Evolutionary conservation across 2,329 filamentous ascomycete species (phyloP), one percentile per base, ranked within the genome.

Genomic region (Cladophialophora psammophila): DNA sequence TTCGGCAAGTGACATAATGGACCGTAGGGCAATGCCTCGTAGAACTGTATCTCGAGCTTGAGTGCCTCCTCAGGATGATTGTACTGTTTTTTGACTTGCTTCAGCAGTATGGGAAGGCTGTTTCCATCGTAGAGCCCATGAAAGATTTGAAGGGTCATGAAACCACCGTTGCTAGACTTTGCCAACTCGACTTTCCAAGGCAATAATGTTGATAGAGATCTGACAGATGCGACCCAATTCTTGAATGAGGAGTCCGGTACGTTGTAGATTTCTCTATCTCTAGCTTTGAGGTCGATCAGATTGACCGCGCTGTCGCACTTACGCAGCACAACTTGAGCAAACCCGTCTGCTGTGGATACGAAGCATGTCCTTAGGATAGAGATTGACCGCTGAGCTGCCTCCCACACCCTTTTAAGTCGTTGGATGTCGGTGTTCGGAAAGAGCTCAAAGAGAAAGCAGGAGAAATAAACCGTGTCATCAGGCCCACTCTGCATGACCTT

Each of bases 121-220:
- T 86, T 90, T 1, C 93, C 94, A 77, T 97, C 94, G 72, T 97
- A 97, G 0, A 97, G 77, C 0, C 87, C 93, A 75, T 97, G 94
- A 78, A 97, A 96, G 0, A 96, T 88, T 54, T 90, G 85, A 2
- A 96, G 73, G 2, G 83, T 78, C 36, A 96, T 78, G 45, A 62
- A 64, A 69, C 6, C 73, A 74, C 13, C 69, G 70, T 1, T 69
- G 63, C 5, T 75, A 69, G 9, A 75, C 74, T 32, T 71, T 5
- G 75, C 65, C 6, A 79, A 57, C 15, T 75, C 73, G 18, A 78
- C 71, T 62, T 76, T 74, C 78, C 77, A 81, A 13, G 78, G 72
- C 31, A 71, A 69, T 4, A 70, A 68, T 45, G 63, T 72, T 3
- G 48, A 60, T 3, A 85, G 78, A 1, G 78, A 75, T 4, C 75